Evolutionary conservation across 305 asterid genomes (phyloP), one percentile per base, ranked within the genome.

Genomic region (Caryopteris hybrid): DNA sequence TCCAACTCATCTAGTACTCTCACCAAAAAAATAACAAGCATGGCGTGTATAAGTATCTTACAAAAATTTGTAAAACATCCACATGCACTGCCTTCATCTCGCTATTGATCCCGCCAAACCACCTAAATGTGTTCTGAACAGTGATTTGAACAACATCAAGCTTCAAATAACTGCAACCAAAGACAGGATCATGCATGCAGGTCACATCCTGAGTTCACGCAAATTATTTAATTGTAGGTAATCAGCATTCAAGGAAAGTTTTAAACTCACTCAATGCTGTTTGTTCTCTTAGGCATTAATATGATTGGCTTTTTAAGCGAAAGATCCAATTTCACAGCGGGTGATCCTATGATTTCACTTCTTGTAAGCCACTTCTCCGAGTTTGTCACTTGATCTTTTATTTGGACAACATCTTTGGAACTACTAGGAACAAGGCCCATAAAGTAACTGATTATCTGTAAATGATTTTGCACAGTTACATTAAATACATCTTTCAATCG

Each of bases 91-190:
- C 97, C 75, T 84, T 82, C 73, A 85, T 81, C n/a, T 90, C 97
- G 14, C 76, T 84, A 78, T 67, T 82, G 80, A 82, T 79, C 71
- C 96, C 97, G 48, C 81, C 85, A 70, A 83, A 73, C 97, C 95
- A 93, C 69, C 83, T 84, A 83, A 87, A 90, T 17, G 83, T 68
- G 84, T 93, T 93, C 79, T 81, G 89, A 72, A 93, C 94, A 77
- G 97, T 88, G 76, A 93, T 93, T 66, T 93, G 96, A 79, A 88
- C 97, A 61, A 93, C 90, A 82, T 93, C 99, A 57, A 93, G 97
- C 85, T 93, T 87, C 84, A 93, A 82, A 79, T 83, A 93, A 80
- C 99, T 93, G 96, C 89, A 84, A 75, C 55, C 74, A 81, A 83
- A 39, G 69, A 55, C 52, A 76, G 16, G 27, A 22, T 60, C 52